Evolutionary conservation across 208 protist species (phyloP).

Genomic region (Acanthamoeba royreba): DNA sequence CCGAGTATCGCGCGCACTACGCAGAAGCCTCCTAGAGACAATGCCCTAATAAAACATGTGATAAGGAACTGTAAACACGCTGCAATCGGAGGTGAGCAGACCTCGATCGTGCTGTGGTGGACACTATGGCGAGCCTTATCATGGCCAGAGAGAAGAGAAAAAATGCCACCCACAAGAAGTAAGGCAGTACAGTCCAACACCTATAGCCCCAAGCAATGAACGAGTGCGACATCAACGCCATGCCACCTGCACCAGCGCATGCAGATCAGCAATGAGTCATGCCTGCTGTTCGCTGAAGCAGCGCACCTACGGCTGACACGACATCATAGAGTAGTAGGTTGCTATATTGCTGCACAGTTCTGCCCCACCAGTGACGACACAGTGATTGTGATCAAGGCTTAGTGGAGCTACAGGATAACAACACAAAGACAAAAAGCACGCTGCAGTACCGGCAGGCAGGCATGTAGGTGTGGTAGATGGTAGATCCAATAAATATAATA

Average conservation of each 20-base stretch:
- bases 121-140: neutral
- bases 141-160: conserved; percentile 21
- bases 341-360: neutral
- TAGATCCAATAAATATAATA: conserved; percentile 12
- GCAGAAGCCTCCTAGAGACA: neutral
- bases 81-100: too few relatives aligned
- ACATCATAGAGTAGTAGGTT: conserved; percentile 15
- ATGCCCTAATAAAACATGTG: neutral
- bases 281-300: too few relatives aligned
- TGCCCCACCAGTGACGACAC: neutral
- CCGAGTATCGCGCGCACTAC: neutral
- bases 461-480: conserved; percentile 40
- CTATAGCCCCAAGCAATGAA: conserved; percentile 40
- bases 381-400: neutral
- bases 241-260: too few relatives aligned
- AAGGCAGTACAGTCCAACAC: neutral
- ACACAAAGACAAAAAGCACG: neutral
- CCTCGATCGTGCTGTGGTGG: neutral
- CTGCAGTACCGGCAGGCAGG: conserved; percentile 5
- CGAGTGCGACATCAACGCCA: conserved; percentile 1
- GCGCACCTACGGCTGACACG: neutral
- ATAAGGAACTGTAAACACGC: neutral
- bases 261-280: too few relatives aligned
- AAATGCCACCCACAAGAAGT: neutral
- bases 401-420: too few relatives aligned